Base-by-base conservation (phyloP, 2,329 filamentous ascomycete genomes). In the Westerdykella sp. region DNA sequence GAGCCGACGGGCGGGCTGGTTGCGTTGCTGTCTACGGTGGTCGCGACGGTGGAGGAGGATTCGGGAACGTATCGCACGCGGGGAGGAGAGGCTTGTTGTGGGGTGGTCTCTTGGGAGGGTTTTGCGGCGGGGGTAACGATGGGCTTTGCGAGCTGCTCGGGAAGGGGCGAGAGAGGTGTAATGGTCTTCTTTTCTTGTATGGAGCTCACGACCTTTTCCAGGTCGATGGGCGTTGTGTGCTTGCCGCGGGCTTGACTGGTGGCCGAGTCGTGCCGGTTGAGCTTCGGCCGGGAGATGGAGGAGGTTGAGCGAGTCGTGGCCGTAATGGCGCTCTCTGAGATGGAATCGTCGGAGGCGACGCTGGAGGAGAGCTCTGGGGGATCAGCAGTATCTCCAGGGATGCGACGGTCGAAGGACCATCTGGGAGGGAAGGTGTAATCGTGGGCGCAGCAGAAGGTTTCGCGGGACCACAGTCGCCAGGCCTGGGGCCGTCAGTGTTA, bases 401-500 rank as follows among this genome's bases (percentile, higher is more conserved):
- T 48, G 34, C 54, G 50, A 43, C 54, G 55, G 43, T 56, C 50
- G 41, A 66, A 64, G 9, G 64, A 50, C 62, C 63, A 67, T 40
- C 54, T 57, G 37, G 62, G 57, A 23, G 58, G 44, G 11, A 60
- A 45, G 21, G 59, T 52, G 46, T 76, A 74, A 46, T 77, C 74
- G 32, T 77, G 78, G 49, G 87, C 84, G 69, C 85, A 90, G 70
- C 90, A 95, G 58, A 95, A 88, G 10, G 87, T 91, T 66, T 97
- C 90, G 59, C 89, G 80, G 59, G 88, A 94, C 91, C 90, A 97
- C 48, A 97, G 73, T 58, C 93, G 78, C 93, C 93, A 97, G 66
- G 86, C 94, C 50, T 35, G 32, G n/a, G 32, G 32, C 3, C 5
- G 32, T 35, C 16, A 35, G 32, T n/a, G n/a, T n/a, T n/a, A 35